Conservation (phyloP, 2,329 filamentous ascomycete species). For the Pyricularia sp. region DNA sequence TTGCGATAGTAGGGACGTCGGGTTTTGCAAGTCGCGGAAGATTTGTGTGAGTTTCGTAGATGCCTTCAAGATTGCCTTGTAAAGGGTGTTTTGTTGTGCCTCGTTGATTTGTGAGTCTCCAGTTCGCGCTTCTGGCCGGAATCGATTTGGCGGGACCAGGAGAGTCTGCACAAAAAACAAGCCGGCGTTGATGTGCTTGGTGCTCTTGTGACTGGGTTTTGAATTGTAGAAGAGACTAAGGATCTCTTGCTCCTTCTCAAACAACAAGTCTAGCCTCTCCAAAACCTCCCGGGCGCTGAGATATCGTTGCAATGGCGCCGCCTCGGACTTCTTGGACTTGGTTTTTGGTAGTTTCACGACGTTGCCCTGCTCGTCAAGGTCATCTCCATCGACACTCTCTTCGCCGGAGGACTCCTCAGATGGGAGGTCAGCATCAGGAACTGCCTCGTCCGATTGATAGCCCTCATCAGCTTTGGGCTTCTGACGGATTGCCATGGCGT, state of each 20-base stretch:
- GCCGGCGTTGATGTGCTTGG: conserved; percentile 56
- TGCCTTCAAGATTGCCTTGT: conserved; percentile 72
- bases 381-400: conserved; percentile 33
- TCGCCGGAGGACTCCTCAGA: conserved; percentile 34
- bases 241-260: conserved; percentile 79
- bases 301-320: conserved; percentile 53
- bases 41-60: conserved; percentile 68
- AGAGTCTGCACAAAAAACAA: conserved; percentile 92
- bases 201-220: conserved; percentile 50
- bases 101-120: conserved; percentile 77
- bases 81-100: conserved; percentile 77
- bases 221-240: conserved; percentile 78
- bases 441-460: conserved; percentile 55
- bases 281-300: conserved; percentile 77
- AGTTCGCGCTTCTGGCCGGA: conserved; percentile 75
- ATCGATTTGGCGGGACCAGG: conserved; percentile 86
- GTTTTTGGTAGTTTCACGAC: conserved; percentile 44
- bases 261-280: conserved; percentile 67
- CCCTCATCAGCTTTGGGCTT: conserved; percentile 25
- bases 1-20: conserved; percentile 24
- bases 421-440: conserved; percentile 51
- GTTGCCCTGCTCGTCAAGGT: conserved; percentile 44
- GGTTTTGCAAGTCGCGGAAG: conserved; percentile 54
- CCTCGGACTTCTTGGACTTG: conserved; percentile 19
- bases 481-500: conserved; percentile 53